Evolutionary conservation across 2,329 filamentous ascomycete species (phyloP), one percentile per base, ranked within the genome.

Genomic region (Tolypocladium sp.): DNA sequence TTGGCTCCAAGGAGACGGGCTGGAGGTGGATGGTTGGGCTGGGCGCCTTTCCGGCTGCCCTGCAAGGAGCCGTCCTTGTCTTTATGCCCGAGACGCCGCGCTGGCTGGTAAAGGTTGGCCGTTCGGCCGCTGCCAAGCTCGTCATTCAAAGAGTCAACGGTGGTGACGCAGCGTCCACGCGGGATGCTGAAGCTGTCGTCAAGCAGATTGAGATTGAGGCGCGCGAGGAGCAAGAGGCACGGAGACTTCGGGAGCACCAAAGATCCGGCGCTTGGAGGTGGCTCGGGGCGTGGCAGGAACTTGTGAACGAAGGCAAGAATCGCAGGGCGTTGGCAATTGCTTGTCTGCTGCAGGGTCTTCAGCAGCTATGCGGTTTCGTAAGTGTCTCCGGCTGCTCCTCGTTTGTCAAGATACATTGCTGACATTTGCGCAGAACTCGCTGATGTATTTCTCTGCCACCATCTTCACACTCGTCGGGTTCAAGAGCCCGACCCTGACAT

Each of bases 1-100:
- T 78, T 60, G 82, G 77, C 0, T 71, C 75, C 59, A 65, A 70
- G 27, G 69, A 68, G 41, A 82, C 80, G 15, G 91, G 89, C 1
- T 97, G 93, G 92, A 80, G 91, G 56, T 95, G 90, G 87, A 92
- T 96, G 83, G 92, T 97, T 0, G 92, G 92, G 0, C 73, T 97
- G 0, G 93, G 92, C 0, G 89, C 89, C 10, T 62, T 88, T 33
- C 93, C 93, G 0, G 92, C 92, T 0, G 71, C 83, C 0, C 58
- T 92, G 4, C 93, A 97, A 70, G 82, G 84, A 6, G 70, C 79
- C 0, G 75, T 95, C 58, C 75, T 97, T 60, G 66, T 85, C 2
- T 78, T 85, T 57, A 88, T 96, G 82, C 92, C 92, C 0, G 93
- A 97, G 74, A 95, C 90, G 15, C 93, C 93, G 40, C 81, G 93